Evolutionary conservation across 768 basidiomycete species (phyloP).

Genomic region (Hebeloma cylindrosporum): DNA sequence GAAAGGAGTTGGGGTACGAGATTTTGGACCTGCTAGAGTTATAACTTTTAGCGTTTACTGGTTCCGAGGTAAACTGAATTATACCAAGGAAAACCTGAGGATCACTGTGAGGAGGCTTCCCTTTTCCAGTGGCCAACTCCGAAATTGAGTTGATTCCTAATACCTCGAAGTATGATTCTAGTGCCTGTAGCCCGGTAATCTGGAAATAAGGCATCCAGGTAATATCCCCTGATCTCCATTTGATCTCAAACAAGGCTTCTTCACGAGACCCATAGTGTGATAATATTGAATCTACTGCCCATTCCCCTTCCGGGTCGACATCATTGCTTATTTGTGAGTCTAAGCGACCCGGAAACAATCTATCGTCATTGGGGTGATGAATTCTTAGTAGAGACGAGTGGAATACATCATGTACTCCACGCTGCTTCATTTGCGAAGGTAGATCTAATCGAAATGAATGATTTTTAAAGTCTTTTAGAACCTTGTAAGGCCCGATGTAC

Average conservation of each 20-base stretch:
- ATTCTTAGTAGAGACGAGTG: conserved; percentile 33
- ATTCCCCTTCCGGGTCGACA: conserved; percentile 22
- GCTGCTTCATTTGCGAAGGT: conserved; percentile 16
- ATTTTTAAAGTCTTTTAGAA: conserved; percentile 17
- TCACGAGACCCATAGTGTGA: conserved; percentile 20
- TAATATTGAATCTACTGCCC: conserved; percentile 26
- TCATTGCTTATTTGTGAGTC: conserved; percentile 19
- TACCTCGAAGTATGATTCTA: conserved; percentile 1
- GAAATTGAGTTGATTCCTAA: neutral
- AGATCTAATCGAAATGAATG: conserved; percentile 16
- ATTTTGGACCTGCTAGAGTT: too few species aligned
- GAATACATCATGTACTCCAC: conserved; percentile 20
- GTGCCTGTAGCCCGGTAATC: neutral
- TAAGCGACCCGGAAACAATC: conserved; percentile 33
- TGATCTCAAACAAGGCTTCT: conserved; percentile 24
- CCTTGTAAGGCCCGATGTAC: conserved; percentile 23
- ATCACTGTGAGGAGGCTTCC: neutral
- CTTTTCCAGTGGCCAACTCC: neutral
- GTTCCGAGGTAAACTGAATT: too few species aligned
- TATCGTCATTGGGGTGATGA: conserved; percentile 35
- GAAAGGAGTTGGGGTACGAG: too few species aligned
- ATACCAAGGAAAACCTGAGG: neutral
- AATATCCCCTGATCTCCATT: conserved; percentile 30
- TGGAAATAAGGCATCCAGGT: conserved; percentile 31
- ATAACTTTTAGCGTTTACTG: too few species aligned